Evolutionary conservation across 768 basidiomycete species (phyloP), one percentile per base, ranked within the genome.

Genomic region (Tricholoma bakamatsutake): DNA sequence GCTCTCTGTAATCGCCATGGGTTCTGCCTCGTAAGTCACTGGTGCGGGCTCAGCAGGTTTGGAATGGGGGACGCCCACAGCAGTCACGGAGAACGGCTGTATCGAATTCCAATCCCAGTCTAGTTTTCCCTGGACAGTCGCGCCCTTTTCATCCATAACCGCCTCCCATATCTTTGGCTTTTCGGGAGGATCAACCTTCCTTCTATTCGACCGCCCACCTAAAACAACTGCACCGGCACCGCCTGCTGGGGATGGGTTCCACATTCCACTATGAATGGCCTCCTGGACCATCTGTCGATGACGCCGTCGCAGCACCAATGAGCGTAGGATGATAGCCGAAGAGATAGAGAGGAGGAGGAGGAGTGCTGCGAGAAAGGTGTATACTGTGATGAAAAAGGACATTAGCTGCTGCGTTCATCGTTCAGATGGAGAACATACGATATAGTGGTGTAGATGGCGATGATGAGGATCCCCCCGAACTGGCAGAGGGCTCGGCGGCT

Each of bases 321-420:
- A 85, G 39, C 87, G 83, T 45, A 80, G 61, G 57, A 88, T 78
- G 64, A 88, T 85, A 12, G 83, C 83, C 1, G 79, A 79, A 8
- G 84, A 85, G n/a, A 88, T 80, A 40, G 76, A 73, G 30, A 88
- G 77, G 24, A 88, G 79, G n/a, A 87, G 79, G 55, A 87, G 77
- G 52, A 88, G 79, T 4, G 87, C 87, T 2, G 86, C 85, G 50
- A 81, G 75, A 58, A 80, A 79, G 5, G 78, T 78, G 62, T 77
- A 77, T 27, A 77, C 76, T 77, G 63, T 35, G 21, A n/a, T 37
- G 5, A 9, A 28, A 37, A 7, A 50, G 35, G 9, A 6, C 15
- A 17, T 39, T 43, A 50, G 39, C 8, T n/a, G 18, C n/a, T 31
- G 11, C 5, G 15, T 18, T 17, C 2, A n/a, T 12, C 10, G n/a